phyloP scores from a whole-genome alignment of 352 stramenopile species.

The Pythium sukuiense region DNA sequence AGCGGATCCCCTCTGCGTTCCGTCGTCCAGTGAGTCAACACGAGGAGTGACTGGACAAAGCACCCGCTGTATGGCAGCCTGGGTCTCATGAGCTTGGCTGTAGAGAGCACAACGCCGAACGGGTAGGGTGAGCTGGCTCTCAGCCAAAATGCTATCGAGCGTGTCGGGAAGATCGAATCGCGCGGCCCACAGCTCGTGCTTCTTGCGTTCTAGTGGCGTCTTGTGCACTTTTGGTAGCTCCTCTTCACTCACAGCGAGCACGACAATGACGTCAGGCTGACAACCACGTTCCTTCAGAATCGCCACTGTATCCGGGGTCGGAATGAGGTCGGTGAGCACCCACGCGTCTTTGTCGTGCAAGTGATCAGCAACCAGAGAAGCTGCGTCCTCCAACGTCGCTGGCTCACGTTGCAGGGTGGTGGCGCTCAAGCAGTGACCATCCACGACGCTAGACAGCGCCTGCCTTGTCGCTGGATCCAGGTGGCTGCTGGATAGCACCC shows the following conservation, averaged over 20 bases:
- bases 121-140: not conserved
- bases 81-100: slow-evolving; percentile 1
- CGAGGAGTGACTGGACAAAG: slow-evolving; percentile 34
- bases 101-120: not conserved
- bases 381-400: slow-evolving; percentile 27
- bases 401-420: slow-evolving; percentile 35
- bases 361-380: slow-evolving; percentile 27
- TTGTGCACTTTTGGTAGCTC: not conserved
- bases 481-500: slow-evolving; percentile 34
- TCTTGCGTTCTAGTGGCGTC: slow-evolving; percentile 18
- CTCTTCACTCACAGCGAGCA: slow-evolving; percentile 36
- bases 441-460: slow-evolving; percentile 23
- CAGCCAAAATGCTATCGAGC: slow-evolving; percentile 4
- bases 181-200: slow-evolving; percentile 13
- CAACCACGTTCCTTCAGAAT: slow-evolving; percentile 42
- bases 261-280: slow-evolving; percentile 52
- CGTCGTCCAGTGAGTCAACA: slow-evolving; percentile 44
- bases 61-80: slow-evolving; percentile 11
- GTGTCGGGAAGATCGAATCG: not conserved
- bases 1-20: slow-evolving; percentile 28
- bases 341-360: slow-evolving; percentile 27
- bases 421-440: slow-evolving; percentile 29
- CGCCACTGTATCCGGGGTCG: slow-evolving; percentile 35
- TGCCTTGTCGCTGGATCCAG: not conserved
- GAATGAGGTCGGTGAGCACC: slow-evolving; percentile 55